Conservation (phyloP, 1,139 yeast species). For the Kodamaea alishanica region DNA sequence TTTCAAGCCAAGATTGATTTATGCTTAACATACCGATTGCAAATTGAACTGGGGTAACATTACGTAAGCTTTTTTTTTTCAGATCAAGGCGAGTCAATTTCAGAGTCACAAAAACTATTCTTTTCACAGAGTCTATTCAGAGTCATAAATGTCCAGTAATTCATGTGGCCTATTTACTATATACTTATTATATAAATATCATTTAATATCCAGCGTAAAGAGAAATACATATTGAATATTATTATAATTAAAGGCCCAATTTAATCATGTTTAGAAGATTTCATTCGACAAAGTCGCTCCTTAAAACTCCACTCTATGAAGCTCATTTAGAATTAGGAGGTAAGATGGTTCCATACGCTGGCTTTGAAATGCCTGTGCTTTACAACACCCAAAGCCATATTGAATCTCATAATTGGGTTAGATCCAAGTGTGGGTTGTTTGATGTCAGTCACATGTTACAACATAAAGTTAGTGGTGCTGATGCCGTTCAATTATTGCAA, state of each 20-base stretch:
- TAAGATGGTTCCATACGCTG: slow-evolving; percentile 93
- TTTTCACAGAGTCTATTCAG: no score
- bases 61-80: no score
- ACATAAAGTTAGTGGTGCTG: slow-evolving; percentile 69
- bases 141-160: no score
- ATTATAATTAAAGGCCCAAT: no score
- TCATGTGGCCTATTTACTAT: no score
- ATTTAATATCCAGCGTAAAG: no score
- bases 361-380: slow-evolving; percentile 89
- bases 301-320: slow-evolving; percentile 77
- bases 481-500: slow-evolving; percentile 67
- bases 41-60: no score
- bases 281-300: slow-evolving; percentile 20
- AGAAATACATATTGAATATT: no score
- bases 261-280: slow-evolving; percentile 12
- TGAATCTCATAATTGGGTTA: slow-evolving; percentile 93
- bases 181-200: no score
- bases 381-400: slow-evolving; percentile 81
- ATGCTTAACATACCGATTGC: no score
- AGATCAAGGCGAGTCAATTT: no score
- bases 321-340: slow-evolving; percentile 78
- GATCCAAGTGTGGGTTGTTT: slow-evolving; percentile 81
- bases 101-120: no score
- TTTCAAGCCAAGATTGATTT: neutral
- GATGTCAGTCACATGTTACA: slow-evolving; percentile 98